A percentile compares a stretch with the other conserved stretches of the same genome.
phyloP scores from a whole-genome alignment of 768 basidiomycete species.

The Pleurotus eryngii region DNA sequence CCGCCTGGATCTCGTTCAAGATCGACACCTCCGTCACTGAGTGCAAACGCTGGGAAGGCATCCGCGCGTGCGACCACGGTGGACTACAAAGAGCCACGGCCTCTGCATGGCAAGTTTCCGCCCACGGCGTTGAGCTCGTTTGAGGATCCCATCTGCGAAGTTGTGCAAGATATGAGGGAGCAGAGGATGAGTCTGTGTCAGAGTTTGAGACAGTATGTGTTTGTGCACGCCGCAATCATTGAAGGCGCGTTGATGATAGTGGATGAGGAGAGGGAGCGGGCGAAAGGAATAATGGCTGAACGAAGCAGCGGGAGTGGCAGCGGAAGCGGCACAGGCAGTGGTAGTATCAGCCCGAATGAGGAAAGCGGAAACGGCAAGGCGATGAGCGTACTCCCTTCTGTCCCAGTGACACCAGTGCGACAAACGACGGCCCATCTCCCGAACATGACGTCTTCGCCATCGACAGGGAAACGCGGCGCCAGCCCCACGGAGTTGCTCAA shows the following conservation, averaged over 20 bases:
- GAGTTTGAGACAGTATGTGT: constrained; percentile 91
- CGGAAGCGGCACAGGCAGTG: constrained; percentile 5
- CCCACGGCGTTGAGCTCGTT: constrained; percentile 62
- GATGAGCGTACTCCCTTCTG: constrained; percentile 3
- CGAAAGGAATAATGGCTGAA: constrained; percentile 13
- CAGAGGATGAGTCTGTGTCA: constrained; percentile 97
- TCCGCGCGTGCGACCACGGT: constrained; percentile 26
- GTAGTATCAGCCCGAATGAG: constrained; percentile 7
- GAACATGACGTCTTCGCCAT: constrained; percentile 23
- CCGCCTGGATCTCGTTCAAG: constrained; percentile 5
- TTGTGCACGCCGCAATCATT: constrained; percentile 83
- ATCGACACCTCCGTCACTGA: constrained; percentile 5
- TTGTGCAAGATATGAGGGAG: constrained; percentile 92
- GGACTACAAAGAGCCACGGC: constrained; percentile 63
- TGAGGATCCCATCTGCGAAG: constrained; percentile 73
- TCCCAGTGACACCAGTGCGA: constrained; percentile 2
- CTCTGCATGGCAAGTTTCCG: constrained; percentile 47
- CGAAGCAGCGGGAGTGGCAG: constrained; percentile 16
- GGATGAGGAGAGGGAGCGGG: constrained; percentile 59
- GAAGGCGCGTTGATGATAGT: constrained; percentile 76
- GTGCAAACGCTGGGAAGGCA: background rate
- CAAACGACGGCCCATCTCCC: background rate
- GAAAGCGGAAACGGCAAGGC: background rate
- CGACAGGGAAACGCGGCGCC: constrained; percentile 60
- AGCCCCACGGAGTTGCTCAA: constrained; percentile 70